Evolutionary conservation across 2,329 filamentous ascomycete species (phyloP), one percentile per base, ranked within the genome.

Genomic region (Neopestalotiopsis clavispora): DNA sequence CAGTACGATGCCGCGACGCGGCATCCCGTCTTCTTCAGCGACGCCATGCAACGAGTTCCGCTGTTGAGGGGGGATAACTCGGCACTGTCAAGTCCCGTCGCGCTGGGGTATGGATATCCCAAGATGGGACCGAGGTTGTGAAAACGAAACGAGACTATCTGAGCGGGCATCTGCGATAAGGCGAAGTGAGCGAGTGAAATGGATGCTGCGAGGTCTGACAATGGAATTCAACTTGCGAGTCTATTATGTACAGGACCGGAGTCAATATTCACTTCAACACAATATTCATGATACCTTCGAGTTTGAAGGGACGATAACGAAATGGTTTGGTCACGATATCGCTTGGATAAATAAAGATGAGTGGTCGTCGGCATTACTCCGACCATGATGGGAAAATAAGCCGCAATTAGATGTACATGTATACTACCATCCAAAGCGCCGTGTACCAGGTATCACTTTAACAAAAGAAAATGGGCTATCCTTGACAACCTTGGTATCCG

Each of bases 11-110:
- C 88, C 10, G 88, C 92, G 1, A 84, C 84, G 52, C 82, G 88
- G 32, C 92, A 95, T 72, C 92, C 92, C 0, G 92, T 94, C 1
- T 95, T 95, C 80, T 94, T 94, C 81, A 92, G 91, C 0, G 83
- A 88, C 38, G 84, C 85, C 65, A 80, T 93, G 65, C 86, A 86
- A 69, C 87, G 85, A 73, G 84, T 86, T 2, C 86, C 89, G 4
- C 82, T 85, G 28, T 76, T 73, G 10, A 42, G 45, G 64, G 34
- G 17, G 7, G 68, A 72, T 49, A 71, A 73, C 69, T 56, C 69
- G 72, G 69, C 75, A 74, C 30, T 67, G 70, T 6, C 74, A 67
- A 89, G 78, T 70, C 89, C 89, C 0, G 85, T 90, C 3, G 88
- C 88, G 20, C 81, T 86, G 57, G 89, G 89, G 1, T 91, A 91